Evolutionary conservation across 495 filamentous ascomycete species (phyloP).

Genomic region (Barbatosphaeria neglecta): DNA sequence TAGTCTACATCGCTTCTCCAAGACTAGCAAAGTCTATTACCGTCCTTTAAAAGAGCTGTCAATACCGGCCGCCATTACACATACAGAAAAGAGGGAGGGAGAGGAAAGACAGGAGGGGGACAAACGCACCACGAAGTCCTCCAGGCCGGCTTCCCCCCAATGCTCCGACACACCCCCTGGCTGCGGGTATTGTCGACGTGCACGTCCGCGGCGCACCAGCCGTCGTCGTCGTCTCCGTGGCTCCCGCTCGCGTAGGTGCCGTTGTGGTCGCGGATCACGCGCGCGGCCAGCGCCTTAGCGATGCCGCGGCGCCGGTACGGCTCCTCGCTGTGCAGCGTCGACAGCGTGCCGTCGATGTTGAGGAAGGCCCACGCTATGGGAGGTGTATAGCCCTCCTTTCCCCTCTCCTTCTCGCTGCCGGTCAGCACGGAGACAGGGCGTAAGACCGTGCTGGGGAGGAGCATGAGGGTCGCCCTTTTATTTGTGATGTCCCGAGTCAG

Average conservation of each 20-base stretch:
- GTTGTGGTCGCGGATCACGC: constrained; percentile 26
- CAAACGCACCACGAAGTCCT: constrained; percentile 29
- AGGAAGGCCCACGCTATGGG: constrained; percentile 35
- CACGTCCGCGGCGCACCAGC: constrained; percentile 31
- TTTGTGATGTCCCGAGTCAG: background rate
- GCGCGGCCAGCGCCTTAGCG: constrained; percentile 29
- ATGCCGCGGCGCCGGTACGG: constrained; percentile 29
- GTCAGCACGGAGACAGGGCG: no score
- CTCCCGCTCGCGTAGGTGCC: no score
- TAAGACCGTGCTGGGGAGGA: constrained; percentile 22
- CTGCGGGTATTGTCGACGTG: constrained; percentile 25
- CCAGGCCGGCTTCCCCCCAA: constrained; percentile 27
- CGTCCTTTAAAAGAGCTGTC: background rate
- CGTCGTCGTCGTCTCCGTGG: constrained; percentile 29
- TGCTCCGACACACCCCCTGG: constrained; percentile 29
- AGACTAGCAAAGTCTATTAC: background rate
- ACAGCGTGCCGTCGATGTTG: constrained; percentile 22
- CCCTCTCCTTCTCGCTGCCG: constrained; percentile 14
- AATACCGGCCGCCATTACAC: background rate
- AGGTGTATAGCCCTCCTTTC: no score
- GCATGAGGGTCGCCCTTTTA: constrained; percentile 20
- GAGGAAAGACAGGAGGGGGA: background rate
- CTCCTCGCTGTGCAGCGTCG: constrained; percentile 24
- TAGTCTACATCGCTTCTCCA: background rate
- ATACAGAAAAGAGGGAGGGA: background rate